Evolutionary conservation across 202 grass and related monocot genomes (phyloP).

Genomic region (Bolboschoenoplectus hybrid): DNA sequence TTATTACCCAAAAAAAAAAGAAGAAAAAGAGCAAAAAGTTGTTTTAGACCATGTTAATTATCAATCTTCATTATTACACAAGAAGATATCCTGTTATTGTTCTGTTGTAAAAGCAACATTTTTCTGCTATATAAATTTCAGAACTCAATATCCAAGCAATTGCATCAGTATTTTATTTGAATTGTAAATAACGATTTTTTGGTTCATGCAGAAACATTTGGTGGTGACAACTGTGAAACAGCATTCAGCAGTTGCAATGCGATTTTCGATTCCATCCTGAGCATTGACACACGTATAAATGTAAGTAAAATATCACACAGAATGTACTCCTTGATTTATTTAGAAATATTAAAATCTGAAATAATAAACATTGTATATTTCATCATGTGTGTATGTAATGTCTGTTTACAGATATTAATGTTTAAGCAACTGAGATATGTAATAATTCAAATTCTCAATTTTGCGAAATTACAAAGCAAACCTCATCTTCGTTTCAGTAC

Average conservation of each 20-base stretch:
- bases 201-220: slow-evolving; percentile 60
- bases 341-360: not conserved
- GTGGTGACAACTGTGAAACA: slow-evolving; percentile 60
- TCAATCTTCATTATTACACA: not conserved
- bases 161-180: not conserved
- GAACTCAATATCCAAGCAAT: not conserved
- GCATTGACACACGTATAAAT: slow-evolving; percentile 57
- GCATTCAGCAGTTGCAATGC: slow-evolving; percentile 74
- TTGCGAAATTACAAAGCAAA: not conserved
- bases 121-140: not conserved
- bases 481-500: slow-evolving; percentile 50
- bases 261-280: slow-evolving; percentile 79
- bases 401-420: not conserved
- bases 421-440: not conserved
- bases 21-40: not conserved
- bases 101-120: not conserved
- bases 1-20: not conserved
- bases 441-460: not conserved
- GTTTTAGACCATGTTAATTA: not conserved
- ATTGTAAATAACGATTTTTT: not conserved
- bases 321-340: not conserved
- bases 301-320: slow-evolving; percentile 45
- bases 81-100: not conserved
- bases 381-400: not conserved
- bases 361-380: not conserved